These are phyloP conservation scores for Macadamia tetraphylla DNA, from an alignment of 164 flowering plant genomes.

Conservation along the genomic window DNA sequence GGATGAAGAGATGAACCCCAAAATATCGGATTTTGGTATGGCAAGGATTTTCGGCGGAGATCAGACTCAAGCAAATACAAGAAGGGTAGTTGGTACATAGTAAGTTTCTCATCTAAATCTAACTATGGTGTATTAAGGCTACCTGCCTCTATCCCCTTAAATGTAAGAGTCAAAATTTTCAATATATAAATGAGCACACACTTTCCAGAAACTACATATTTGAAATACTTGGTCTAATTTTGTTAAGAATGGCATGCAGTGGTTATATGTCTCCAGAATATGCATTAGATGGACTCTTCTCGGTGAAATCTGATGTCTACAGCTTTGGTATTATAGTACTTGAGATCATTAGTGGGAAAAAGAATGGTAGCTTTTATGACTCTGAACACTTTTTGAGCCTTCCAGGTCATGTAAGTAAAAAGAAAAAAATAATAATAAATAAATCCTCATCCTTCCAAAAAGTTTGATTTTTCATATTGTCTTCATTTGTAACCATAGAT, in stretches of 20 bases:
- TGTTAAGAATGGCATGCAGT: background rate
- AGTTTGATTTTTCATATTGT: too few species aligned
- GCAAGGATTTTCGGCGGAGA: background rate
- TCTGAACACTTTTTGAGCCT: background rate
- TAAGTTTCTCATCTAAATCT: background rate
- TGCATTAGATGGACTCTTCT: background rate
- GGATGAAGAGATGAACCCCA: background rate
- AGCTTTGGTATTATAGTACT: background rate
- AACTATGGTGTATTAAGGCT: too few species aligned
- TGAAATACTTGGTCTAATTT: too few species aligned
- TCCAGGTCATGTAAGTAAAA: background rate
- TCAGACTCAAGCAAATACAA: background rate
- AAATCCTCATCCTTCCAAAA: too few species aligned
- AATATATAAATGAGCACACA: too few species aligned
- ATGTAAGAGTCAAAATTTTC: too few species aligned
- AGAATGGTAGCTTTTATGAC: background rate
- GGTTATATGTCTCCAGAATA: background rate
- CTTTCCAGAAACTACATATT: too few species aligned
- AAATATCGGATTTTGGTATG: background rate
- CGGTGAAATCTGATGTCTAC: background rate
- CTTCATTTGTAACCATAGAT: too few species aligned
- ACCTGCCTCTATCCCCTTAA: too few species aligned
- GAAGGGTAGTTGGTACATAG: background rate
- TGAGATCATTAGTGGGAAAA: background rate
- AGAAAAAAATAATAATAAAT: too few species aligned